Conservation (phyloP, 768 basidiomycete genomes). For the Daedaleopsis nitida region DNA sequence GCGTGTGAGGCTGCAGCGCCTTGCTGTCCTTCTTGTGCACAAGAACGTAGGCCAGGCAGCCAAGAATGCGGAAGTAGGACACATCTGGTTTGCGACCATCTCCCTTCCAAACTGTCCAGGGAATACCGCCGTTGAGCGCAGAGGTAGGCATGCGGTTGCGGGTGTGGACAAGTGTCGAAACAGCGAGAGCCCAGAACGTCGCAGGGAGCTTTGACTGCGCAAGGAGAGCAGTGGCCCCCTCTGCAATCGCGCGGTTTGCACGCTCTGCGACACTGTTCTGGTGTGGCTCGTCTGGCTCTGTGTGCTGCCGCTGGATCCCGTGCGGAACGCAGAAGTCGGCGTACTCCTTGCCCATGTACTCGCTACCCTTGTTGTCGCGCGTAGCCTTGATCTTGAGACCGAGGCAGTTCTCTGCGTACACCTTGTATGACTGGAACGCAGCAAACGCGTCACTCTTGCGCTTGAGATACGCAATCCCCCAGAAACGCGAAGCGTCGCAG, state of each 20-base stretch:
- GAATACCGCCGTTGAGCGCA: neutral
- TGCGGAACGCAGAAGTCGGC: too few species aligned
- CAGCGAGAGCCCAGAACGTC: neutral
- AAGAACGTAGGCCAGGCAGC: slow-evolving; percentile 42
- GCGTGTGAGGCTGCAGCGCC: slow-evolving; percentile 21
- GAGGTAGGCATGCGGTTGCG: slow-evolving; percentile 5
- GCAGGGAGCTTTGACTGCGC: slow-evolving; percentile 8
- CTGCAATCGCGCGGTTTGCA: too few species aligned
- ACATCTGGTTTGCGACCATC: slow-evolving; percentile 28
- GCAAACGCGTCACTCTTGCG: too few species aligned
- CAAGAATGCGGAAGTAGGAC: slow-evolving; percentile 37
- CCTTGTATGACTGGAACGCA: slow-evolving; percentile 24
- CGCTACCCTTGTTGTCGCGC: too few species aligned
- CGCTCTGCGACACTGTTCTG: too few species aligned
- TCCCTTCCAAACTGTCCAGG: slow-evolving; percentile 1
- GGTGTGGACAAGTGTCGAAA: slow-evolving; percentile 1
- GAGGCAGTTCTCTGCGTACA: too few species aligned
- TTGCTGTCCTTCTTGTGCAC: slow-evolving; percentile 38
- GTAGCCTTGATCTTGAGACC: too few species aligned
- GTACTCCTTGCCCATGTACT: too few species aligned
- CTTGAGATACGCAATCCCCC: slow-evolving; percentile 6
- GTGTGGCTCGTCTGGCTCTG: too few species aligned
- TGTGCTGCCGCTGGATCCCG: too few species aligned
- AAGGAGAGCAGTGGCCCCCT: slow-evolving; percentile 5
- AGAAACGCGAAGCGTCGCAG: too few species aligned